Evolutionary conservation across 225 moss, liverwort and hornwort species (phyloP), one percentile per base, ranked within the genome.

Genomic region (Physcomitrium patens): DNA sequence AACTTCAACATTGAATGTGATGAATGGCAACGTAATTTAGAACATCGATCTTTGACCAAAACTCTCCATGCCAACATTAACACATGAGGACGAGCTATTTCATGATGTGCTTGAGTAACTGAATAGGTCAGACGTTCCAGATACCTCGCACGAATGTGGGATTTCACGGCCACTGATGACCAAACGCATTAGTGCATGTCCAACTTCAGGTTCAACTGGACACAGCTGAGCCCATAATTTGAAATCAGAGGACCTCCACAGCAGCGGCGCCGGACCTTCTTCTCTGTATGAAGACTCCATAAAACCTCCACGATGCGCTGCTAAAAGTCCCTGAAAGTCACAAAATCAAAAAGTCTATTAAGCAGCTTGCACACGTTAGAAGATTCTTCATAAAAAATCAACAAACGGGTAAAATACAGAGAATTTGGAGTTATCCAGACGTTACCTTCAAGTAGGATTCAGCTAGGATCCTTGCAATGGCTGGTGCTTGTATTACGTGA

Each of bases 281-380:
- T 99, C 97, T 68, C 86, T 87, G 45, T 72, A 80, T 66, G 91
- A 89, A 11, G 95, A 87, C 61, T 94, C 87, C 89, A 91, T 86
- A 78, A 87, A 99, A 63, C 97, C 97, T 69, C 97, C 97, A 65
- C 95, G 97, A 78, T 99, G 93, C 67, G 97, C 97, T 78, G 95
- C 97, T 78, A 91, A 70, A 51, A 99, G 86, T 56, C 97, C 97
- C 91, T 92, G 85, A 72, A 78, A 63, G 46, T 37, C 57, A 63
- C 75, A 70, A 67, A 57, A 50, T 44, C 43, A 37, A 15, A 73
- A 45, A 72, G 57, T 41, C 16, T 11, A 52, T 24, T 68, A 61
- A 79, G 76, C 51, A 73, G 18, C 27, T 50, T 73, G 41, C 45
- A 78, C 12, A 70, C 7, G 28, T 41, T 59, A 69, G 24, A 58